Evolutionary conservation across 2,329 filamentous ascomycete species (phyloP).

Genomic region (Ophiocordyceps camponoti-rufipedis): DNA sequence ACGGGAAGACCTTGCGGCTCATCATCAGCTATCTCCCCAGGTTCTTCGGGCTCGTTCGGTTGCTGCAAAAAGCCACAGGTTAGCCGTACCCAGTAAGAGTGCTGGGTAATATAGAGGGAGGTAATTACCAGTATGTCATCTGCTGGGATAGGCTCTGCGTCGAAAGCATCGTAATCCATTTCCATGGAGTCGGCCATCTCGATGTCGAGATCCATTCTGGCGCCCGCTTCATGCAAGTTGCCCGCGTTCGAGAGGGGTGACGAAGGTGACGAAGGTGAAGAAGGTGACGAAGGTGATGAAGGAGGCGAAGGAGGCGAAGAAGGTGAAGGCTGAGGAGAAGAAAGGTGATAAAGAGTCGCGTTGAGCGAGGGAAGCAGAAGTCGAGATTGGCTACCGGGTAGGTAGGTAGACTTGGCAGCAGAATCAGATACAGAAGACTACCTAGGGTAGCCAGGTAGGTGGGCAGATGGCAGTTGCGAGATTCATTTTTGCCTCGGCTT

Average conservation of each 20-base stretch:
- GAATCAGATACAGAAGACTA: no score
- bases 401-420: no score
- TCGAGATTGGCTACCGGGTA: constrained; percentile 13
- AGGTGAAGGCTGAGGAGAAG: no score
- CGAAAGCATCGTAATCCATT: constrained; percentile 9
- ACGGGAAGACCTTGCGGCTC: constrained; percentile 7
- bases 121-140: constrained; percentile 19
- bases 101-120: neutral
- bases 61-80: constrained; percentile 8
- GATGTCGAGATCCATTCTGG: constrained; percentile 46
- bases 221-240: neutral
- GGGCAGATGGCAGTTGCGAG: no score
- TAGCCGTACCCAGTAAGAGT: neutral
- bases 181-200: constrained; percentile 50
- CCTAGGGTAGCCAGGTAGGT: no score
- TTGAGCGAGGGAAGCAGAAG: no score
- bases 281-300: no score
- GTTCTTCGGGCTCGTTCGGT: constrained; percentile 17
- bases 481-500: no score
- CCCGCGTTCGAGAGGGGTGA: neutral
- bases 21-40: constrained; percentile 19
- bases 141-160: constrained; percentile 10
- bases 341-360: no score
- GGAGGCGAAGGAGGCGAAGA: no score
- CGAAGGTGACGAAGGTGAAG: no score